These are phyloP conservation scores for Irpex rosettiformis DNA, from an alignment of 1,284 basidiomycete species.

Conservation along the genomic window DNA sequence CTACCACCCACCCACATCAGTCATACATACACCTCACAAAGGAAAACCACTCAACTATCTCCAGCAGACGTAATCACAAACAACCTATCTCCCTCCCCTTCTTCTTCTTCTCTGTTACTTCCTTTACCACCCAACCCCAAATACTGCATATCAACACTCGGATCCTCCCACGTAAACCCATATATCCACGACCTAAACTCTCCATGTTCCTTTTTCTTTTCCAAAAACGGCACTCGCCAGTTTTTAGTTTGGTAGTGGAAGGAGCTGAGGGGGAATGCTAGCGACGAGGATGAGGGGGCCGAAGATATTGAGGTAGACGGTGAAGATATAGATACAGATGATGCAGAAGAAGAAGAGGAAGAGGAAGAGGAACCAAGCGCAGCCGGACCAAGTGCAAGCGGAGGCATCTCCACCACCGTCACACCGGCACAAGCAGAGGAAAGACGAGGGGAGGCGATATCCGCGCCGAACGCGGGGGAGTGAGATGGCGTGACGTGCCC, in stretches of 20 bases:
- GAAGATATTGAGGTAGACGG: too few relatives aligned
- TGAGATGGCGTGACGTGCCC: conserved; percentile 12
- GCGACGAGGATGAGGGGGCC: too few relatives aligned
- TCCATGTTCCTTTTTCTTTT: conserved; percentile 69
- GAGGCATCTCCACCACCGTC: conserved; percentile 30
- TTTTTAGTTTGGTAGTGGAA: conserved; percentile 75
- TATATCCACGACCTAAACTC: conserved; percentile 80
- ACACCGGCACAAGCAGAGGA: conserved; percentile 22
- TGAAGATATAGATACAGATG: too few relatives aligned
- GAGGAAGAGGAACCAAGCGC: background rate
- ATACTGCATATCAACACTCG: conserved; percentile 72
- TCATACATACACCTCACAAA: background rate
- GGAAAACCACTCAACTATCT: conserved; percentile 42
- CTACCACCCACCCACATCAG: background rate
- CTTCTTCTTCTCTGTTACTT: too few relatives aligned
- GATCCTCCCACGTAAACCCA: conserved; percentile 74
- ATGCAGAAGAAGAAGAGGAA: too few relatives aligned
- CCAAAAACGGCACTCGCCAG: conserved; percentile 78
- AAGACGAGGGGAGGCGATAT: conserved; percentile 12
- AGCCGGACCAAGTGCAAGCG: conserved; percentile 41
- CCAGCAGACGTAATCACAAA: conserved; percentile 80
- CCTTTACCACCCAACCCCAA: conserved; percentile 58
- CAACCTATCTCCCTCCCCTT: conserved; percentile 66
- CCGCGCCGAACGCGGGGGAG: conserved; percentile 38
- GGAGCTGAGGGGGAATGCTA: conserved; percentile 60